Percentiles rank a stretch among this genome's conserved stretches.
Conservation (phyloP, 169 alveolate genomes). For the Cryptosporidium bovis region DNA sequence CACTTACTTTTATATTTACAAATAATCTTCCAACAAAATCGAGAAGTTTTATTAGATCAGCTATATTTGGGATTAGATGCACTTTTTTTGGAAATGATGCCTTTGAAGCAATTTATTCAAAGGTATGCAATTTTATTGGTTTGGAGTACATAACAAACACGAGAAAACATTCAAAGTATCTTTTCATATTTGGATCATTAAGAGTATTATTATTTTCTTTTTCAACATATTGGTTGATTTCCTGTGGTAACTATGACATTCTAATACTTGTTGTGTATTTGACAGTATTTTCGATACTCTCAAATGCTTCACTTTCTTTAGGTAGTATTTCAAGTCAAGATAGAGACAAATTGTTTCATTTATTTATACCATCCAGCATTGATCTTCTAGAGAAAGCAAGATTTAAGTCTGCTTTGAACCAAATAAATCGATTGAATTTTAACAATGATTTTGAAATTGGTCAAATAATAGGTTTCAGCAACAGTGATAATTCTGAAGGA, state of each 20-base stretch:
- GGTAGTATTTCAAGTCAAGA: slow-evolving; percentile 43
- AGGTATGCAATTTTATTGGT: not conserved
- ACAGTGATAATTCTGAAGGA: not conserved
- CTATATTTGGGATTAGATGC: slow-evolving; percentile 32
- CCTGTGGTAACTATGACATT: slow-evolving; percentile 26
- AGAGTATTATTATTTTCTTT: not conserved
- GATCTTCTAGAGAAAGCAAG: not conserved
- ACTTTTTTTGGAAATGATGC: slow-evolving; percentile 62
- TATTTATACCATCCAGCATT: slow-evolving; percentile 49
- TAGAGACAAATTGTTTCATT: slow-evolving; percentile 50
- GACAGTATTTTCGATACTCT: slow-evolving; percentile 23
- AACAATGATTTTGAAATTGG: not conserved
- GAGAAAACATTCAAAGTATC: slow-evolving; percentile 9
- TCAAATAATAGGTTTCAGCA: not conserved
- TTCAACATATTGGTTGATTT: slow-evolving; percentile 38
- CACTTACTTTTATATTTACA: slow-evolving; percentile 37
- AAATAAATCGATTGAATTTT: not conserved
- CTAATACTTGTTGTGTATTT: slow-evolving; percentile 20
- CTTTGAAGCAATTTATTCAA: slow-evolving; percentile 22
- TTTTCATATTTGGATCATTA: not conserved
- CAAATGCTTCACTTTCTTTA: slow-evolving; percentile 36
- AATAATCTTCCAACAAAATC: slow-evolving; percentile 53
- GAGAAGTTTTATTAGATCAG: not conserved
- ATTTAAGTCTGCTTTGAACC: not conserved
- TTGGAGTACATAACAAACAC: not conserved